Conservation (phyloP, 1,284 basidiomycete species). For the Coniferiporia weirii region DNA sequence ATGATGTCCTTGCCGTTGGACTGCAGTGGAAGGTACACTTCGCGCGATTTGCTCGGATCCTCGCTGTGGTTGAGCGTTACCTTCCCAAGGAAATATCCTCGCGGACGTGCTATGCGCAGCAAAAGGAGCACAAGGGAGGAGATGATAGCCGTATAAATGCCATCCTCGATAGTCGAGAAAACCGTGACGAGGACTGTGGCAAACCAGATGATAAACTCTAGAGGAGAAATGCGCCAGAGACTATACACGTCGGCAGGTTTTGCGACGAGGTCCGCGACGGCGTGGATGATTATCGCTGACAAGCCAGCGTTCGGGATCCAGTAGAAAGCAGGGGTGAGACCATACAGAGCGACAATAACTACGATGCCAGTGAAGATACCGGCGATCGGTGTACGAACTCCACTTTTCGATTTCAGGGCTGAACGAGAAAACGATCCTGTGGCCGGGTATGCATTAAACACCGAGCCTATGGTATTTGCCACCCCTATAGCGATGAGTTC, state of each 20-base stretch:
- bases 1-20: slow-evolving; percentile 25
- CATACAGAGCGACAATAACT: slow-evolving; percentile 92
- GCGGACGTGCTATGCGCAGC: slow-evolving; percentile 86
- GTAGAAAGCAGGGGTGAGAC: slow-evolving; percentile 85
- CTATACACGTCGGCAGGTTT: slow-evolving; percentile 83
- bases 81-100: slow-evolving; percentile 85
- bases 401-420: slow-evolving; percentile 93
- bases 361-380: slow-evolving; percentile 86
- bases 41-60: slow-evolving; percentile 44
- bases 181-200: slow-evolving; percentile 87
- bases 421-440: slow-evolving; percentile 98
- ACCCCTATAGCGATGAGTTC: slow-evolving; percentile 97
- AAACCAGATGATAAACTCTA: slow-evolving; percentile 90
- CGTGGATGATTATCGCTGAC: slow-evolving; percentile 94
- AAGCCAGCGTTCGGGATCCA: slow-evolving; percentile 80
- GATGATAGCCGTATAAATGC: slow-evolving; percentile 88
- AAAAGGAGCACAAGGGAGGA: slow-evolving; percentile 83
- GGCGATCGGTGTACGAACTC: slow-evolving; percentile 90
- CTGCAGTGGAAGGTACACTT: slow-evolving; percentile 81
- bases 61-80: slow-evolving; percentile 39
- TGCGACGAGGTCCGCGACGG: slow-evolving; percentile 89
- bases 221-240: slow-evolving; percentile 91
- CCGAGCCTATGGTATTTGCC: slow-evolving; percentile 81
- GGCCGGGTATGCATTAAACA: slow-evolving; percentile 91
- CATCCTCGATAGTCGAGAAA: slow-evolving; percentile 88